Base-by-base conservation (phyloP, 257 asterid genomes). In the Rauvolfia tetraphylla region DNA sequence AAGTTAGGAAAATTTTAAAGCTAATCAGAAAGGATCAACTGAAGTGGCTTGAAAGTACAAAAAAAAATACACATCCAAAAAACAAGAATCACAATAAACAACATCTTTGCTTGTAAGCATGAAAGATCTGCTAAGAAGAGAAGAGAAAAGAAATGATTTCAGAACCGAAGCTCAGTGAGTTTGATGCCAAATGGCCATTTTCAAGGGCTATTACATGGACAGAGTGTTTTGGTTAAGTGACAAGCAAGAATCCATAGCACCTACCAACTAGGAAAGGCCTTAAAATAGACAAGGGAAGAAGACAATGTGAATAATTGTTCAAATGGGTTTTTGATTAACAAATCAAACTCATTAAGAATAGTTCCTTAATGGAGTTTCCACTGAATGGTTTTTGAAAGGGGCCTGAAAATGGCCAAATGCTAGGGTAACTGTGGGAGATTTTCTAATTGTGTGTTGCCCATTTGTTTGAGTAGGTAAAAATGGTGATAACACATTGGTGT, bases 101-200 rank as follows among this genome's bases (percentile, higher is more conserved):
- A 15, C 67, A 33, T 83, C 95, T 86, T 87, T 87, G 90, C 92
- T 87, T 87, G 85, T 75, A 87, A 89, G 92, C 74, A 81, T 83
- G 81, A 71, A 71, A 71, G 83, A 76, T 63, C 8, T 4, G 58
- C 41, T 53, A 79, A 34, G 8, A 75, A 3, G 56, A 74, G 54
- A 42, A 14, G 22, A 22, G 14, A 54, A 22, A 39, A 68, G 73
- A 71, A 11, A 33, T 33, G n/a, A 0, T 71, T 70, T 27, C 44
- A 48, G 5, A 75, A 41, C 44, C 44, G 44, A n/a, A 75, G 59
- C 67, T 71, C 44, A 23, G 48, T 46, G 56, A 62, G 22, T 9
- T 70, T 13, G 6, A 14, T 66, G 44, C 74, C 87, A 83, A 73
- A 73, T 76, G 84, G 78, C 85, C 51, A 66, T 44, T 57, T 74